Evolutionary conservation across 306 rosid species (phyloP), one percentile per base, ranked within the genome.

Genomic region (Psophocarpus tetragonolobus): DNA sequence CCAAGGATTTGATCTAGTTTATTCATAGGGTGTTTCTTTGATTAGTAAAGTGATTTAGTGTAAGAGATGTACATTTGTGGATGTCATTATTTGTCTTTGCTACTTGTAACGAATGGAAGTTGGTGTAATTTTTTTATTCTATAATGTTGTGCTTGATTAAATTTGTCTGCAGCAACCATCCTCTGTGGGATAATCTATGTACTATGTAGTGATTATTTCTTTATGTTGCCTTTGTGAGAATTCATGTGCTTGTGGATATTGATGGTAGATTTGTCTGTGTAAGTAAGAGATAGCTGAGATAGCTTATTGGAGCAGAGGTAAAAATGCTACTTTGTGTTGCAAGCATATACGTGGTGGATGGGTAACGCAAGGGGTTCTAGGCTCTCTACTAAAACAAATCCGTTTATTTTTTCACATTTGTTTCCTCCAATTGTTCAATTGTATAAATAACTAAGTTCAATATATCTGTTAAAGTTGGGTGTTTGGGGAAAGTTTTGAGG

Each of bases 41-140:
- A 29, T 29, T 14, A 13, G 6, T 30, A 6, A 14, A 60, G 41
- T 60, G 67, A 60, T 53, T 8, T 53, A 14, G 17, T 64, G 44
- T 39, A 29, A 73, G 74, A 60, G 66, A 38, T 51, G 24, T 41
- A 47, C 17, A 30, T 41, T 21, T 67, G 33, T 53, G 80, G 50
- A 17, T 78, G 79, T 75, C 54, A 51, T 51, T 54, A 4, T 54
- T 54, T 54, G 24, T 11, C 73, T 66, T 20, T 77, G 47, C 67
- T 67, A 53, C 15, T 33, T 44, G n/a, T n/a, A 65, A 61, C 61
- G 66, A 47, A 45, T 61, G 47, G 15, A 71, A 47, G 8, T 23
- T 64, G 23, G 61, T 39, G 61, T 20, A 18, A 12, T 61, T 15
- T 24, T 39, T 68, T 63, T 5, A 11, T 63, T 72, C 1, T 62